Base-by-base conservation (phyloP, 2,329 filamentous ascomycete species). In the Aspergillus tanneri region DNA sequence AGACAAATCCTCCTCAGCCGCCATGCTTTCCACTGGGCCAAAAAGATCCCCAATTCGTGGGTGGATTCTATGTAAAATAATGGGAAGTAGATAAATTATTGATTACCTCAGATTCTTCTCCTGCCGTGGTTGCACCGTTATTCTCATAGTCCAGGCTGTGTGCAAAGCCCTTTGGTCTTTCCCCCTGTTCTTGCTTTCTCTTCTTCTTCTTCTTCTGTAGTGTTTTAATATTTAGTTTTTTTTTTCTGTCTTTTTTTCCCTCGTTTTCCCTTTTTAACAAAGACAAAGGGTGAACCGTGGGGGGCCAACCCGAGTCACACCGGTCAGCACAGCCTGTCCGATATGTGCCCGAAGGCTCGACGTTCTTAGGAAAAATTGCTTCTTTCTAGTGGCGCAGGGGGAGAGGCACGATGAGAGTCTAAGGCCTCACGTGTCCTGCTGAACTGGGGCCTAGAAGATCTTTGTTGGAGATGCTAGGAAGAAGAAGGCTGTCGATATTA, bases 1-100 rank as follows among this genome's bases (percentile, higher is more conserved):
- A 21, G 65, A 65, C 40, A 69, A 54, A 50, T 66, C 65, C 46
- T 66, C 66, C 54, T 66, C 64, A 23, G 63, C 60, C 39, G 63
- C 62, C 68, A 70, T 71, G 18, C 40, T 34, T 35, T 50, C 19
- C 40, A 34, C 35, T 14, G 25, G 18, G 32, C 36, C 35, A 24
- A 46, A 41, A 16, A 19, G 12, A 16, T 34, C 6, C 30, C 30
- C 30, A 34, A 18, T 14, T 34, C 19, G 14, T 10, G 7, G 14
- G 16, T 19, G 4, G 30, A 18, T 5, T 34, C 30, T 34, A 34
- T 19, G 30, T 34, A 12, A 12, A 34, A 34, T 18, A 11, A 18
- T 19, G 30, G 30, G 16, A 12, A 18, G 19, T 16, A 34, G 30
- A 41, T 34, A 32, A 24, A 42, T 42, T 32, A 46, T 40, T 40